Evolutionary conservation across 192 early-diverging fungal genomes (phyloP), one percentile per base, ranked within the genome.

Genomic region (Spizellomyces sp.): DNA sequence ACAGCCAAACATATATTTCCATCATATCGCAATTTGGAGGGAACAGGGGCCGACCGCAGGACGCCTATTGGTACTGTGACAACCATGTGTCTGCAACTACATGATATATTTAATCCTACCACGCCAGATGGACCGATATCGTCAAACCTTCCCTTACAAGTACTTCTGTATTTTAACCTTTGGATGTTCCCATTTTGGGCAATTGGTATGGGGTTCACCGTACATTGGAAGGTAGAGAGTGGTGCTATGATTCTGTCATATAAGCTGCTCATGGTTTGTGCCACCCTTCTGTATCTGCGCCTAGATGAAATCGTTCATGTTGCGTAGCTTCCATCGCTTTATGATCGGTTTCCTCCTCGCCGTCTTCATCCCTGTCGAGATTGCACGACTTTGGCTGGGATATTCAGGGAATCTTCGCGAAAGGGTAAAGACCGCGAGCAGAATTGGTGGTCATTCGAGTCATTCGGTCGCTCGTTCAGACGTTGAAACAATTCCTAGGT

Each of bases 391-490:
- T 22, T 79, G 63, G 66, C 67, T 82, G 15, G 81, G 81, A 5
- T 82, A 71, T 58, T n/a, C 10, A 4, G 81, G 81, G 4, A 82
- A 82, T 48, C 67, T 82, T 9, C 67, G 64, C 27, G 81, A 82
- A 58, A 60, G 73, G 48, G 79, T 80, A 42, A 45, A 66, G 42
- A 17, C 19, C 45, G 54, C n/a, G 54, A 7, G n/a, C 5, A 56
- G n/a, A 22, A 36, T 3, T 3, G 27, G 27, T 36, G 27, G 27
- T 36, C 27, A 36, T 36, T 41, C 17, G 43, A 17, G 17, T 22
- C 45, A 27, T 36, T 36, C 27, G 3, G 27, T 36, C 27, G 27
- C 27, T 36, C 27, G 27, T 36, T 36, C 27, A 36, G 27, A 36
- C 27, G 27, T 36, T 36, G 0, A 36, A 36, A 36, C 27, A 36